These are phyloP conservation scores for Teunomyces gatunensis DNA, from an alignment of 805 yeast species.

Conservation along the genomic window DNA sequence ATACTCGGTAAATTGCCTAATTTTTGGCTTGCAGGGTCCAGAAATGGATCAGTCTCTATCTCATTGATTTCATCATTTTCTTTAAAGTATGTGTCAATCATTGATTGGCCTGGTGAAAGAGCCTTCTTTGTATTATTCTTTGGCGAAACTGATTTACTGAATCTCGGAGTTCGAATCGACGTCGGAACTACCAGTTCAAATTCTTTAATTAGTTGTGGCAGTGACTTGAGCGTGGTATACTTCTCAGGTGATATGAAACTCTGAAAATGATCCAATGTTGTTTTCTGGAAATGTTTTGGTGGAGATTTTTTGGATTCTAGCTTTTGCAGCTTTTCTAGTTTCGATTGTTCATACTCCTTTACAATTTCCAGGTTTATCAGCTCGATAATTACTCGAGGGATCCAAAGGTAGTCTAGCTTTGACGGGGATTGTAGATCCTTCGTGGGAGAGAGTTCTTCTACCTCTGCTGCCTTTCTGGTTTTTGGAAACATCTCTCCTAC, in stretches of 20 bases:
- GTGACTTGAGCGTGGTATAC: not conserved
- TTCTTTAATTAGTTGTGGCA: not conserved
- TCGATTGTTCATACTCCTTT: slow-evolving; percentile 7
- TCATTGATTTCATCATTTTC: not conserved
- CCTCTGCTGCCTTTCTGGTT: slow-evolving; percentile 6
- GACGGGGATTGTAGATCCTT: not conserved
- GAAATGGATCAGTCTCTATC: slow-evolving; percentile 4
- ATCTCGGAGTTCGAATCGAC: not conserved
- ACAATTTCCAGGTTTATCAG: slow-evolving; percentile 15
- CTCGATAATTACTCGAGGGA: slow-evolving; percentile 19
- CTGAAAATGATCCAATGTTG: slow-evolving; percentile 23
- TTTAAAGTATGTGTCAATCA: not conserved
- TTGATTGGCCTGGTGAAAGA: not conserved
- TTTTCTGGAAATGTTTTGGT: slow-evolving; percentile 14
- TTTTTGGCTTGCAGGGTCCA: not conserved
- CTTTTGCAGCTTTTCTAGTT: slow-evolving; percentile 12
- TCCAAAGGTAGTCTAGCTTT: slow-evolving; percentile 13
- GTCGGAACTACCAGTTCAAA: not conserved
- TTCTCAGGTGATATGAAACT: slow-evolving; percentile 8
- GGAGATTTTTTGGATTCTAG: slow-evolving; percentile 9
- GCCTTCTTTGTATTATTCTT: not conserved
- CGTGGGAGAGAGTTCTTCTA: slow-evolving; percentile 2
- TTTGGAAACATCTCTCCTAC: slow-evolving; percentile 12
- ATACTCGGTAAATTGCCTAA: not conserved
- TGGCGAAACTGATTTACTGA: not conserved